Base-by-base conservation (phyloP, 352 stramenopile species). In the Phytophthora hibernalis region DNA sequence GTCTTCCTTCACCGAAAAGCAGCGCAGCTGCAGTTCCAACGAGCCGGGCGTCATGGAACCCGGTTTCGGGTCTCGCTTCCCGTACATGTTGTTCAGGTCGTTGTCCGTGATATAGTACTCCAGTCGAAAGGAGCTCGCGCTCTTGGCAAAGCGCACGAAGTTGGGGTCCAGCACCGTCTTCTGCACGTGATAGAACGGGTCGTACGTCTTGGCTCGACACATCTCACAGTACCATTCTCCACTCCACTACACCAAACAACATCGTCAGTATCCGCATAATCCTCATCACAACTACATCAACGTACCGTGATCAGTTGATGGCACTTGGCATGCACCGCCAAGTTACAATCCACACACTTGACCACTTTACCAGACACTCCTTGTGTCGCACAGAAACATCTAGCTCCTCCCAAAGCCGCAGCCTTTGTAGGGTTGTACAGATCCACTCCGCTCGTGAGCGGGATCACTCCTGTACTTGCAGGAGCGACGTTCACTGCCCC, bases 291-390 rank as follows among this genome's bases (percentile, higher is more conserved):
- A n/a, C 45, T 12, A n/a, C 8, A 2, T 22, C 16, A 16, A 66
- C 65, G 7, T 51, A 90, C 80, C 65, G 76, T 77, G 55, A 85
- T 67, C 47, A 92, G 67, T 61, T 93, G 83, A 49, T 93, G 83
- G 54, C 85, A 95, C 49, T 93, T 93, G 50, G 79, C 82, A 67
- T 95, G 87, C 20, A 93, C 84, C n/a, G 38, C 42, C n/a, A 85
- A 60, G 1, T 64, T 62, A 44, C 87, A 95, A 13, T 74, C 63
- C 8, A 61, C 31, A 59, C 87, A 95, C 44, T 68, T 70, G 45
- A 92, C 59, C 37, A 85, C 59, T 22, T 82, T 80, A 8, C 83
- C 81, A 0, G 54, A 71, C 8, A 74, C 54, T 28, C 49, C 57
- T 50, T 74, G 67, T 12, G 33, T 54, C 3, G 54, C 62, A 40